Percentiles rank a stretch among this genome's conserved stretches.
These are phyloP conservation scores for Sphagnum contortum DNA, from an alignment of 225 moss, liverwort and hornwort genomes.

Conservation along the genomic window DNA sequence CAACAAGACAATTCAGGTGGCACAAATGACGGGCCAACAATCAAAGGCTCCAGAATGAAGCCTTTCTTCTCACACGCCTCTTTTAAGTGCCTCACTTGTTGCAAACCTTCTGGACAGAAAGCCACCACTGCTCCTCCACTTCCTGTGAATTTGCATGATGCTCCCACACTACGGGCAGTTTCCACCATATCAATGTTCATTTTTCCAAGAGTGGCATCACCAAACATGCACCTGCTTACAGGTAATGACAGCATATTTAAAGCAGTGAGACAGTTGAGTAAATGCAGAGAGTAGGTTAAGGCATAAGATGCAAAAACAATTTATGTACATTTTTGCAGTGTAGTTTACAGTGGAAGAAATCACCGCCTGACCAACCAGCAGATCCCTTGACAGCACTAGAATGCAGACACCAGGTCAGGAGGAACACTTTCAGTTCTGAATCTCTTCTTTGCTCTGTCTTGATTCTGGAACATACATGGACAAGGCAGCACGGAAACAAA, in stretches of 20 bases:
- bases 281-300: too few relatives aligned
- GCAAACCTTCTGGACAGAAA: conserved; percentile 62
- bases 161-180: conserved; percentile 74
- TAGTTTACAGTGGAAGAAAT: too few relatives aligned
- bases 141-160: conserved; percentile 95
- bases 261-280: too few relatives aligned
- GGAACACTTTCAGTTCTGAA: too few relatives aligned
- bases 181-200: conserved; percentile 83
- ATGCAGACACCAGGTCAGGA: too few relatives aligned
- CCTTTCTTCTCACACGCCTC: conserved; percentile 73
- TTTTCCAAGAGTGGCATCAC: conserved; percentile 78
- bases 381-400: too few relatives aligned
- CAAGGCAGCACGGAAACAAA: conserved; percentile 7
- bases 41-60: conserved; percentile 45
- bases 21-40: conserved; percentile 54
- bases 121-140: conserved; percentile 93
- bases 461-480: background rate
- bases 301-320: too few relatives aligned
- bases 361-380: too few relatives aligned
- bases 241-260: background rate
- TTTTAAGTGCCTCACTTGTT: conserved; percentile 51
- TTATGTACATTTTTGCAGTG: too few relatives aligned
- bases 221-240: conserved; percentile 63
- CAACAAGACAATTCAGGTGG: conserved; percentile 2
- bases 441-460: too few relatives aligned